Evolutionary conservation across 331 rosid species (phyloP), one percentile per base, ranked within the genome.

Genomic region (Dryas integrifolia): DNA sequence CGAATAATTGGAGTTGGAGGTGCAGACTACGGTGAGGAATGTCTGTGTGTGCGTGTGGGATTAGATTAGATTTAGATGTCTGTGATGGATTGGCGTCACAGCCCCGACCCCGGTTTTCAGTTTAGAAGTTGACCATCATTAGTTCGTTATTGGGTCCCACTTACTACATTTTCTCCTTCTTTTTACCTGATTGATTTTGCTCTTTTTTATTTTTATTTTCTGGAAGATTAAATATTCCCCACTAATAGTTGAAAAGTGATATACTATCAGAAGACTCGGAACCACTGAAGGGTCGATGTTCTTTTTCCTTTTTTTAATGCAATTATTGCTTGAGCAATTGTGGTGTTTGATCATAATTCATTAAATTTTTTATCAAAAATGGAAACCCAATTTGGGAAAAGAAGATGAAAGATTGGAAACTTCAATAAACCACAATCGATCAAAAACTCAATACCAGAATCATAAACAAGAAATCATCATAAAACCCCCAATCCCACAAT

Each of bases 41-140:
- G 70, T 50, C 74, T 16, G 61, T 14, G 26, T 4, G 24, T 0
- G 69, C 12, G 18, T 1, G 2, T 65, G 65, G 35, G 16, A 9
- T 43, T 12, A 64, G 51, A 4, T 51, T 16, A 2, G 72, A 15
- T 14, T 35, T 30, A 30, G 58, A 7, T 35, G 72, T 15, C 49
- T 68, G 73, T 68, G 60, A 51, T 41, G 61, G 6, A 14, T 12
- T 3, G 7, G 38, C 45, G 70, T 73, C 62, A 50, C 58, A 50
- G 35, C 2, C 46, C n/a, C 14, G 48, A 46, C 67, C 3, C 61
- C 41, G 41, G 21, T 45, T 40, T 48, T 11, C 11, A 3, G 52
- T 52, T 53, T 58, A 41, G 35, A 3, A 45, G 50, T 44, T 56
- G 55, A 26, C 18, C 45, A 15, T 49, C 56, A 0, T 21, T 12